Conservation (phyloP, 768 basidiomycete species). For the Suillus occidentalis region DNA sequence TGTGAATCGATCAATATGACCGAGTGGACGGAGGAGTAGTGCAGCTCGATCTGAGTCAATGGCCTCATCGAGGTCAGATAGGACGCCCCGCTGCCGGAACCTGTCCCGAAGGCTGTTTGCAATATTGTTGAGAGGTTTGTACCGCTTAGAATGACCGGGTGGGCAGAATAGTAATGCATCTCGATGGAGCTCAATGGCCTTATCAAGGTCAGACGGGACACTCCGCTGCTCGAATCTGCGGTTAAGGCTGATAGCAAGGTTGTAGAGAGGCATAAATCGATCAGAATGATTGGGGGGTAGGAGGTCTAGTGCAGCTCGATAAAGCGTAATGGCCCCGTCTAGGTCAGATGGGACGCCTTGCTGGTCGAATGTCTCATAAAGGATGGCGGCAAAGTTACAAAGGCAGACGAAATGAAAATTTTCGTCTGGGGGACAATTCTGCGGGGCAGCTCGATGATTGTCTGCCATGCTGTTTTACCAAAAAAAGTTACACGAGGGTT, state of each 20-base stretch:
- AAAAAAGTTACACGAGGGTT: too few relatives aligned
- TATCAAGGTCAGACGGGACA: slow-evolving; percentile 13
- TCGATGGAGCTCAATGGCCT: slow-evolving; percentile 9
- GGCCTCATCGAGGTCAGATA: slow-evolving; percentile 17
- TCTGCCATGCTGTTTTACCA: too few relatives aligned
- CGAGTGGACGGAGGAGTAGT: background rate
- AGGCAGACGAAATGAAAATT: slow-evolving; percentile 13
- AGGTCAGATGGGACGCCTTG: slow-evolving; percentile 12
- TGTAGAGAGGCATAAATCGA: background rate
- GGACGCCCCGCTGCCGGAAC: slow-evolving; percentile 9
- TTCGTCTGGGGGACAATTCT: background rate
- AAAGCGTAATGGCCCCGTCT: slow-evolving; percentile 15
- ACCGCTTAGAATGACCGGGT: background rate
- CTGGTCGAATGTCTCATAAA: background rate
- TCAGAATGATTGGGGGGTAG: slow-evolving; percentile 15
- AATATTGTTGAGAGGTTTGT: slow-evolving; percentile 15
- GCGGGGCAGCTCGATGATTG: background rate
- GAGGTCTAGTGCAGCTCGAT: slow-evolving; percentile 17
- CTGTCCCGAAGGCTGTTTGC: slow-evolving; percentile 9
- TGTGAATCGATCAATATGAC: background rate
- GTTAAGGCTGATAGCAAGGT: background rate
- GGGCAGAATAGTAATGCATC: background rate
- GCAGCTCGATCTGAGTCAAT: background rate
- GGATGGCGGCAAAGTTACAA: background rate
- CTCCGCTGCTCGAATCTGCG: background rate